A percentile compares a stretch with the other conserved stretches of the same genome.
Evolutionary conservation across 2,329 filamentous ascomycete species (phyloP).

Genomic region (Arthrinium phaeospermum): DNA sequence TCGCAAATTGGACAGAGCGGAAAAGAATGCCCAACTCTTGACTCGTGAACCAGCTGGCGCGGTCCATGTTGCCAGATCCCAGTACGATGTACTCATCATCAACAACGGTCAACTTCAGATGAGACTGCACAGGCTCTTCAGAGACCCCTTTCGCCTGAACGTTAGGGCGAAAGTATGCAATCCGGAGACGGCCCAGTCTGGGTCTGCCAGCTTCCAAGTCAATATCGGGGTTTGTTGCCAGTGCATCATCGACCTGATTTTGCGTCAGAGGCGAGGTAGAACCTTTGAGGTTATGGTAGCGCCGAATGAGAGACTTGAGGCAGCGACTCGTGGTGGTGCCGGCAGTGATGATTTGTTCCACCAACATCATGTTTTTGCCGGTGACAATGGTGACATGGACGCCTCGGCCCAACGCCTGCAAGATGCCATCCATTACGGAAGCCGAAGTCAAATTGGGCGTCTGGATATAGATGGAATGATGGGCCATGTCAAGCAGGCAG

Average conservation of each 20-base stretch:
- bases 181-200: slow-evolving; percentile 55
- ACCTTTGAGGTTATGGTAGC: slow-evolving; percentile 48
- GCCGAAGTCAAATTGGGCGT: slow-evolving; percentile 79
- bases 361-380: slow-evolving; percentile 72
- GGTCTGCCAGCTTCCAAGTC: slow-evolving; percentile 51
- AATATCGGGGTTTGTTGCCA: slow-evolving; percentile 31
- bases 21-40: slow-evolving; percentile 78
- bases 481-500: slow-evolving; percentile 63
- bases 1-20: slow-evolving; percentile 43
- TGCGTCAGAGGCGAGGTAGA: slow-evolving; percentile 15
- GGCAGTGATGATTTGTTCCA: slow-evolving; percentile 82
- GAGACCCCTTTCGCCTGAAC: slow-evolving; percentile 21
- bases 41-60: slow-evolving; percentile 85
- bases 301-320: slow-evolving; percentile 62
- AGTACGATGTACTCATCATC: slow-evolving; percentile 72
- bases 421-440: slow-evolving; percentile 65
- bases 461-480: slow-evolving; percentile 67
- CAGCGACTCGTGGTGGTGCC: slow-evolving; percentile 75
- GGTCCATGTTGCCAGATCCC: slow-evolving; percentile 84
- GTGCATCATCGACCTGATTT: slow-evolving; percentile 26
- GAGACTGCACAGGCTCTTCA: slow-evolving; percentile 72
- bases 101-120: slow-evolving; percentile 78
- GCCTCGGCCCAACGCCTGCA: slow-evolving; percentile 67
- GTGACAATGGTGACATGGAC: slow-evolving; percentile 73
- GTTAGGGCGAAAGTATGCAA: slow-evolving; percentile 62